A percentile compares a stretch with the other conserved stretches of the same genome.
Evolutionary conservation across 176 grass and related monocot genomes (phyloP).

Genomic region (Chrysopogon serrulatus): DNA sequence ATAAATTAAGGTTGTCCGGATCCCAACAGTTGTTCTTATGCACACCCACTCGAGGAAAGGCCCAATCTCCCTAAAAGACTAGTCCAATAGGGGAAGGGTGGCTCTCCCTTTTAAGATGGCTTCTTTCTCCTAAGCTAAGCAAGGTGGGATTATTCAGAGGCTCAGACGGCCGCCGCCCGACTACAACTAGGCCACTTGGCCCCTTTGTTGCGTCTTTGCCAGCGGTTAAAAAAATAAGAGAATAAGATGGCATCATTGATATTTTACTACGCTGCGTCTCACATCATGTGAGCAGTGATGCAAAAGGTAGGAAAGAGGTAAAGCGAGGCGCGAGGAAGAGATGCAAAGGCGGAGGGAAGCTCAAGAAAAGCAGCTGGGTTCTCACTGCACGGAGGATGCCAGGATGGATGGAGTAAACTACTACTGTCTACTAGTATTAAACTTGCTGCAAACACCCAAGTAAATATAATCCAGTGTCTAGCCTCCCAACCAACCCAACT

Average conservation of each 20-base stretch:
- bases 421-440: neutral
- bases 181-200: no score
- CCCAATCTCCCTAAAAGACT: no score
- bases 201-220: no score
- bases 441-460: neutral
- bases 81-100: no score
- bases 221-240: neutral
- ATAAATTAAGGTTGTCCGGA: no score
- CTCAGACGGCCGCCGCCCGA: no score
- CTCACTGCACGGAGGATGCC: neutral
- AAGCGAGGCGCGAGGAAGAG: neutral
- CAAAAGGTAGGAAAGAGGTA: neutral
- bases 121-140: no score
- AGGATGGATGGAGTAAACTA: constrained; percentile 1
- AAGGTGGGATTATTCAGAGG: no score
- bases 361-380: neutral
- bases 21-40: no score
- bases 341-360: neutral
- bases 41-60: no score
- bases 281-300: neutral
- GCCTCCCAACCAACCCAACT: neutral
- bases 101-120: no score
- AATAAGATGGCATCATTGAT: neutral
- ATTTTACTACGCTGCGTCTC: neutral
- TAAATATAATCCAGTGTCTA: neutral